Percentiles rank a stretch among this genome's conserved stretches.
phyloP scores from a whole-genome alignment of 2,329 filamentous ascomycete species.

The Fusarium sp. region DNA sequence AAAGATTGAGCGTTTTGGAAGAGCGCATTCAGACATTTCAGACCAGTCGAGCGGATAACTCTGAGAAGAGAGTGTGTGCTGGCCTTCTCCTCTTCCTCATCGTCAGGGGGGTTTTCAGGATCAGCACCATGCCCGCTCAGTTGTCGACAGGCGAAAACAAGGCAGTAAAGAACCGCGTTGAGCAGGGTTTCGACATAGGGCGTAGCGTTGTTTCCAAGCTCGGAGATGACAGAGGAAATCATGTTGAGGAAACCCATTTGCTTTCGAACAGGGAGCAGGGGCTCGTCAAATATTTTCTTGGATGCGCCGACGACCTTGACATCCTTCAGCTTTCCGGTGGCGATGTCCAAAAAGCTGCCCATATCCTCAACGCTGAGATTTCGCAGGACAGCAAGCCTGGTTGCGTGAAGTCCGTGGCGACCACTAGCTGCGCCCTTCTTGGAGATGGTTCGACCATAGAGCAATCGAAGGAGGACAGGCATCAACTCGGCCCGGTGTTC shows the following conservation, averaged over 20 bases:
- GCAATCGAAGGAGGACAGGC: constrained; percentile 85
- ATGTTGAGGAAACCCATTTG: constrained; percentile 94
- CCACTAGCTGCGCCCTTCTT: constrained; percentile 82
- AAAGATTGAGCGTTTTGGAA: constrained; percentile 79
- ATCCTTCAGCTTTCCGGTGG: constrained; percentile 76
- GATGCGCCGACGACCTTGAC: constrained; percentile 68
- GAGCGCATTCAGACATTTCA: constrained; percentile 84
- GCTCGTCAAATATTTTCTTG: constrained; percentile 65
- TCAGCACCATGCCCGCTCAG: constrained; percentile 58
- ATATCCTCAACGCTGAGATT: constrained; percentile 81
- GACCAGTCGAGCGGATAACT: constrained; percentile 75
- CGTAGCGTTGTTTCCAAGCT: constrained; percentile 79
- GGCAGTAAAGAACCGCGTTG: constrained; percentile 83
- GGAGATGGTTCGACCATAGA: constrained; percentile 91
- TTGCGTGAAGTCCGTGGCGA: constrained; percentile 83
- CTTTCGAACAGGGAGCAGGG: constrained; percentile 76
- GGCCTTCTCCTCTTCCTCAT: constrained; percentile 57
- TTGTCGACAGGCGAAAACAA: constrained; percentile 75
- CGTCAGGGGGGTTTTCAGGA: constrained; percentile 51
- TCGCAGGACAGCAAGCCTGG: constrained; percentile 83
- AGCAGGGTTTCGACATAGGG: constrained; percentile 77
- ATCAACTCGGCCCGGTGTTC: constrained; percentile 81
- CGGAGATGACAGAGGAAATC: constrained; percentile 86
- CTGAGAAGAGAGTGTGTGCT: constrained; percentile 70
- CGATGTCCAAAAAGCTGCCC: constrained; percentile 84